Evolutionary conservation across 768 basidiomycete species (phyloP), one percentile per base, ranked within the genome.

Genomic region (Kwoniella mangroviensis): DNA sequence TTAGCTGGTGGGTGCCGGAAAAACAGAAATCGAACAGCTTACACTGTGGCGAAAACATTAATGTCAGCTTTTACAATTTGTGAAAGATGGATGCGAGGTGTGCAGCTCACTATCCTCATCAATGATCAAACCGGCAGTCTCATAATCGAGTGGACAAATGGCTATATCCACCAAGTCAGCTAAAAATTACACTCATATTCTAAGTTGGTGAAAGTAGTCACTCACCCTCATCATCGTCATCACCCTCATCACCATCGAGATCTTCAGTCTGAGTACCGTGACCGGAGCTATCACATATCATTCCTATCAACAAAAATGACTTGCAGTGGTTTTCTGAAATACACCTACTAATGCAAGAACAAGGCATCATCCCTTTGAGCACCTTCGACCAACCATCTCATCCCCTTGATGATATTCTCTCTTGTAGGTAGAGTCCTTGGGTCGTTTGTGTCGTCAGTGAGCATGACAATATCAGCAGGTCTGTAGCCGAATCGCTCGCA

Each of bases 261-360:
- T 97, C 96, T 71, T 91, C 87, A 0, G 90, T 90, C 82, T 94
- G 94, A 10, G 93, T 94, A 28, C 96, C 96, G 73, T 98, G 95
- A 12, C 95, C 95, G 11, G 93, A 95, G 82, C 93, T 81, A 56
- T 13, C 6, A 34, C 34, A 7, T 34, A 34, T 7, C 34, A 34
- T 7, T 34, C 34, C 34, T 34, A 34, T 34, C 34, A 34, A 34
- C 6, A 28, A 28, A 28, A 28, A 28, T 28, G 26, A 28, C 26
- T 28, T 2, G 26, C 26, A 28, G 26, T 28, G 26, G 26, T 28
- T 28, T 28, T 28, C 4, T 28, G 26, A 28, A 28, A 28, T 28
- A 21, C 10, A 73, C 79, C 70, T 51, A 81, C 75, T 81, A 82
- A 63, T 82, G 80, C 71, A 82, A 79, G 73, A 84, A 82, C 51